Evolutionary conservation across 2,329 filamentous ascomycete species (phyloP).

Genomic region (Fusarium torulosum): DNA sequence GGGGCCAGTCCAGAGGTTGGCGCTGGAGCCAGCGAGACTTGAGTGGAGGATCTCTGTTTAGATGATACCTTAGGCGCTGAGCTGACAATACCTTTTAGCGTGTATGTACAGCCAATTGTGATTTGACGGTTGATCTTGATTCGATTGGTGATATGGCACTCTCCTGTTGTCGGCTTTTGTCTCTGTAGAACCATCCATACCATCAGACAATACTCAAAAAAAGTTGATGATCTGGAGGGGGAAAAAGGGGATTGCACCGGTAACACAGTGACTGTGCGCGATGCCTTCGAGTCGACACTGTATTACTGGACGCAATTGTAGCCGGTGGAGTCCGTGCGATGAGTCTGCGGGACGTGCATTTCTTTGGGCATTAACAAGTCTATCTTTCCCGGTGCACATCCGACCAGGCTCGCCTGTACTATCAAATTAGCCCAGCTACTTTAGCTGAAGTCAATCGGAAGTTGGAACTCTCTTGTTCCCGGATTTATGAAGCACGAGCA

Average conservation of each 20-base stretch:
- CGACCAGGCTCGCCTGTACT: conserved; percentile 30
- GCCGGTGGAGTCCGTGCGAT: conserved; percentile 36
- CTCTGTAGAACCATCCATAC: not conserved
- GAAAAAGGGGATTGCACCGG: conserved; percentile 34
- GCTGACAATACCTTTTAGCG: not conserved
- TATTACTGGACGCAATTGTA: conserved; percentile 21
- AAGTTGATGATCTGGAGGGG: conserved; percentile 19
- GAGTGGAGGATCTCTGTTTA: conserved; percentile 27
- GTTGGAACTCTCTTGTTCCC: conserved; percentile 3
- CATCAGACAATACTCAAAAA: not conserved
- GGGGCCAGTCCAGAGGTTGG: conserved; percentile 26
- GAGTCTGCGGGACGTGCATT: conserved; percentile 33
- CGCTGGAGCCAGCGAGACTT: conserved; percentile 22
- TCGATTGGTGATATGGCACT: not conserved
- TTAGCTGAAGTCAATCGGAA: not conserved
- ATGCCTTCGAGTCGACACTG: conserved; percentile 22
- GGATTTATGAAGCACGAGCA: not conserved
- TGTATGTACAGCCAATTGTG: not conserved
- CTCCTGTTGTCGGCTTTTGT: not conserved
- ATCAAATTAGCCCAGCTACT: conserved; percentile 47
- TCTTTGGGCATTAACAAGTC: conserved; percentile 35
- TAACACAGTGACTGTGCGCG: conserved; percentile 22
- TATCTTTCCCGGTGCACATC: conserved; percentile 17
- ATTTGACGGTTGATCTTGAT: conserved; percentile 7
- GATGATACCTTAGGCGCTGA: conserved; percentile 38